Percentiles rank a stretch among this genome's conserved stretches.
These are phyloP conservation scores for Herpetomonas samuelpessoai DNA, from an alignment of 208 protist genomes.

Conservation along the genomic window DNA sequence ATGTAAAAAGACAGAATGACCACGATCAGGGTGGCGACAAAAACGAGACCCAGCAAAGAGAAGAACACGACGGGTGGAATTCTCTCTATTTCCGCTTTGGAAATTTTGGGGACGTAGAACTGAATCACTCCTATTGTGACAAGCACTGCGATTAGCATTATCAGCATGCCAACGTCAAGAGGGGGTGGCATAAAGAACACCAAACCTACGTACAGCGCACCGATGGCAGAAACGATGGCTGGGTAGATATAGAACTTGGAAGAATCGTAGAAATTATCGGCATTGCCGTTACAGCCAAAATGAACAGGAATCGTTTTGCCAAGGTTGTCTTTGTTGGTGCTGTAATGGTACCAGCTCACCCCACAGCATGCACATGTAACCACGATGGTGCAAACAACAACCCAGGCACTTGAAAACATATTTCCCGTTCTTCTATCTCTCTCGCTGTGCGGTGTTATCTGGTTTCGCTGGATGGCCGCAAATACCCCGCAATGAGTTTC, in stretches of 20 bases:
- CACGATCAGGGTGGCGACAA: neutral
- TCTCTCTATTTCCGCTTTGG: neutral
- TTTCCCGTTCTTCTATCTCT: too few species aligned
- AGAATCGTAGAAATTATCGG: constrained; percentile 8
- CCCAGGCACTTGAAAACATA: too few species aligned
- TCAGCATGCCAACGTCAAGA: neutral
- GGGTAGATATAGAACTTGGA: constrained; percentile 6
- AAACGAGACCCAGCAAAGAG: neutral
- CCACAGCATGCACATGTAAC: neutral
- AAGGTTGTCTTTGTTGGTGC: neutral
- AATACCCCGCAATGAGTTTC: too few species aligned
- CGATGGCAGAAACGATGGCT: neutral
- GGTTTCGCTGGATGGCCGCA: too few species aligned
- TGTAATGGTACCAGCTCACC: constrained; percentile 10
- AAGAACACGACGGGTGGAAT: constrained; percentile 4
- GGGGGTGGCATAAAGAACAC: neutral
- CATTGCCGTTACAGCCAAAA: constrained; percentile 10
- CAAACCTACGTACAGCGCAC: neutral
- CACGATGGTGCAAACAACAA: too few species aligned
- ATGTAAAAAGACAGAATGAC: too few species aligned
- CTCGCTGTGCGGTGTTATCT: too few species aligned
- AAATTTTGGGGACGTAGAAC: constrained; percentile 1
- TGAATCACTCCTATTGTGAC: neutral
- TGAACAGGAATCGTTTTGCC: constrained; percentile 14
- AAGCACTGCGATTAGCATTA: neutral